phyloP scores from a whole-genome alignment of 768 basidiomycete genomes.

The Hydnum rufescens region DNA sequence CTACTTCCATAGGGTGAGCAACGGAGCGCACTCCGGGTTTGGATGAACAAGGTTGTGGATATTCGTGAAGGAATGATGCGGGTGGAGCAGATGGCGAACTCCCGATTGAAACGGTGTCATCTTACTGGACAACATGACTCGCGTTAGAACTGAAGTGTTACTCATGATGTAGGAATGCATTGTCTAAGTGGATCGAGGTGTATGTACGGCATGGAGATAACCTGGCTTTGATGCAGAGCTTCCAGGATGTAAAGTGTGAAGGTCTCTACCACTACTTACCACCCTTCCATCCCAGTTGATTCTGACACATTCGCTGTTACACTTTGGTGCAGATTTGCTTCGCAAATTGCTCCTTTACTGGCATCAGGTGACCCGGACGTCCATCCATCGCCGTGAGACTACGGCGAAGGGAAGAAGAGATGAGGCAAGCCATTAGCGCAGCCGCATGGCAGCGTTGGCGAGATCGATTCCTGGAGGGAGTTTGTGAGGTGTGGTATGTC shows the following conservation, averaged over 20 bases:
- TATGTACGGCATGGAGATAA: constrained; percentile 48
- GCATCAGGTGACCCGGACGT: constrained; percentile 37
- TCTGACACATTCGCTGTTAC: too few relatives aligned
- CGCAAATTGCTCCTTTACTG: constrained; percentile 52
- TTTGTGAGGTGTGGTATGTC: background rate
- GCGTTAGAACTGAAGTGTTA: background rate
- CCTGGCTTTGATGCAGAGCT: constrained; percentile 65
- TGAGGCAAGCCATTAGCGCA: constrained; percentile 31
- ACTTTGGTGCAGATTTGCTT: constrained; percentile 44
- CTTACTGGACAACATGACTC: background rate
- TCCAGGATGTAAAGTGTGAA: constrained; percentile 60
- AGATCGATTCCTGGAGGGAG: constrained; percentile 30
- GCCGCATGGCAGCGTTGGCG: constrained; percentile 65
- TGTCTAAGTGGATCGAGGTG: constrained; percentile 47
- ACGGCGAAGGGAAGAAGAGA: constrained; percentile 40
- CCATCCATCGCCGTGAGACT: constrained; percentile 43
- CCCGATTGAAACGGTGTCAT: background rate
- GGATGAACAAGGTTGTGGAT: background rate
- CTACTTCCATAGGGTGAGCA: background rate
- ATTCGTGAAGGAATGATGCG: background rate
- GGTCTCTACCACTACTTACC: too few relatives aligned
- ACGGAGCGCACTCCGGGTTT: background rate
- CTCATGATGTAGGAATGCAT: constrained; percentile 26
- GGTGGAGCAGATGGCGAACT: background rate
- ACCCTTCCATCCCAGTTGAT: too few relatives aligned